Percentiles rank a stretch among this genome's conserved stretches.
Evolutionary conservation across 129 eudicot genomes (phyloP).

Genomic region (Tagetes erecta): DNA sequence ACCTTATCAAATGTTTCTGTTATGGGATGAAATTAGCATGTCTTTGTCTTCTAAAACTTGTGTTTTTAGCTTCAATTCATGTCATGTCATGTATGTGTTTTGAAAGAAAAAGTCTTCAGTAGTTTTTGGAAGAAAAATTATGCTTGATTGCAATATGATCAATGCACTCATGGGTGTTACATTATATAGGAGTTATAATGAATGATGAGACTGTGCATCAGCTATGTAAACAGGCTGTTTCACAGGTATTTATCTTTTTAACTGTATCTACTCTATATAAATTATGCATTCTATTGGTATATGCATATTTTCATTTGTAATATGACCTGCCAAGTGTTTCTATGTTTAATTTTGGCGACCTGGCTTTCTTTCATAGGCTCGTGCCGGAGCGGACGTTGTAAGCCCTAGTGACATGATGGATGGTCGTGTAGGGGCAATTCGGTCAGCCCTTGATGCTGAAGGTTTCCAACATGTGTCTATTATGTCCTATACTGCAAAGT

Average conservation of each 20-base stretch:
- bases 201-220: conserved; percentile 98
- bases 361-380: conserved; percentile 52
- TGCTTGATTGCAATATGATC: neutral
- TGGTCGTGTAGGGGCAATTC: conserved; percentile 96
- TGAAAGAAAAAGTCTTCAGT: neutral
- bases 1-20: neutral
- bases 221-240: conserved; percentile 93
- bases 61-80: neutral
- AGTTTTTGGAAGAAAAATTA: neutral
- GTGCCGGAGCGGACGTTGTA: conserved; percentile 98
- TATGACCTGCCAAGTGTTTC: conserved; percentile 7
- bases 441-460: conserved; percentile 93
- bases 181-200: conserved; percentile 87
- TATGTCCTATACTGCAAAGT: conserved; percentile 99
- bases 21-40: neutral
- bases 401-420: conserved; percentile 99
- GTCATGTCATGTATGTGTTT: neutral
- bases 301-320: conserved; percentile 4
- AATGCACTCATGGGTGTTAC: neutral
- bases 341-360: neutral
- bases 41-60: neutral
- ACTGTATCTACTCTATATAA: neutral
- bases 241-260: conserved; percentile 61
- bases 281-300: neutral
- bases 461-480: conserved; percentile 89